Conservation (phyloP, 2,329 filamentous ascomycete species). For the Hypomyces perniciosus region DNA sequence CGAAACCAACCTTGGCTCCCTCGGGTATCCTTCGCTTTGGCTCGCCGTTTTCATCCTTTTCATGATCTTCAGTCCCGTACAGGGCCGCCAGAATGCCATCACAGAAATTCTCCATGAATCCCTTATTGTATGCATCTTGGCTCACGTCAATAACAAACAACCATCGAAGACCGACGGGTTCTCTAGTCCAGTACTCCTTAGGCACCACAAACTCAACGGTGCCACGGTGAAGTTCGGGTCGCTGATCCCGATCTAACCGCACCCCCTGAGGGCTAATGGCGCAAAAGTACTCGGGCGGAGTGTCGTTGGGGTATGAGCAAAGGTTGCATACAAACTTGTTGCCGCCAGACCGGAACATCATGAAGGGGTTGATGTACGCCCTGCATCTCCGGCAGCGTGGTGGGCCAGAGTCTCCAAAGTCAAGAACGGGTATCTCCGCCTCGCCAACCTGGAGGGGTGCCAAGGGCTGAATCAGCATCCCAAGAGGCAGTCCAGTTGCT, state of each 20-base stretch:
- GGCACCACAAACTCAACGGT: slow-evolving; percentile 96
- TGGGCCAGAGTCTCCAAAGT: slow-evolving; percentile 88
- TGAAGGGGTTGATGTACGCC: slow-evolving; percentile 97
- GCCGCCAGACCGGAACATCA: slow-evolving; percentile 90
- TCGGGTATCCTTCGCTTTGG: slow-evolving; percentile 58
- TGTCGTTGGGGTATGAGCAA: slow-evolving; percentile 95
- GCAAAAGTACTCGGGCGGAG: slow-evolving; percentile 84
- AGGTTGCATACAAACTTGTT: slow-evolving; percentile 98
- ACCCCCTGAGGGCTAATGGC: slow-evolving; percentile 82
- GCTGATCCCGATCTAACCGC: slow-evolving; percentile 78
- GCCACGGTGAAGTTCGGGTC: slow-evolving; percentile 82
- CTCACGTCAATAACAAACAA: slow-evolving; percentile 92
- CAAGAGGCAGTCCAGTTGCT: slow-evolving; percentile 77
- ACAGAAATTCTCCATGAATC: slow-evolving; percentile 84
- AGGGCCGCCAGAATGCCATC: slow-evolving; percentile 80
- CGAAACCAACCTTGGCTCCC: slow-evolving; percentile 84
- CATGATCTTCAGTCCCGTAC: slow-evolving; percentile 61
- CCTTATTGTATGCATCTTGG: slow-evolving; percentile 84
- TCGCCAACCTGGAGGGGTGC: slow-evolving; percentile 80
- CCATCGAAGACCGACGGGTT: slow-evolving; percentile 81
- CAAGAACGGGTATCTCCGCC: slow-evolving; percentile 79
- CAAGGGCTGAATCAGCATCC: slow-evolving; percentile 81
- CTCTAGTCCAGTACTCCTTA: slow-evolving; percentile 97
- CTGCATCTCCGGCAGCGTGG: slow-evolving; percentile 89
- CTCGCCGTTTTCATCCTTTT: slow-evolving; percentile 46